Base-by-base conservation (phyloP, 2,329 filamentous ascomycete species). In the Thielaviopsis euricoi region DNA sequence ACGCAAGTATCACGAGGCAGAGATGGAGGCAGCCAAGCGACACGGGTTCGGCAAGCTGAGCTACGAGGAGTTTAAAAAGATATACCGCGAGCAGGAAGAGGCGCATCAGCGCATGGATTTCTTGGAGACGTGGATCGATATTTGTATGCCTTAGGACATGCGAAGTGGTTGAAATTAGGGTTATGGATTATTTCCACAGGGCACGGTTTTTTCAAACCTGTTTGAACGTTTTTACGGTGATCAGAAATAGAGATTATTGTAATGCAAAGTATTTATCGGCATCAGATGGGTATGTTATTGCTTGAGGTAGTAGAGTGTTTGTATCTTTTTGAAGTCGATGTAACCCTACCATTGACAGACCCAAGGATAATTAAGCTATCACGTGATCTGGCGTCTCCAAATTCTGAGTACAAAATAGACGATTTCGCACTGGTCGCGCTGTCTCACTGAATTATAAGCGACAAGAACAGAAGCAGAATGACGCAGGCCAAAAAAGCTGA, bases 81-180 rank as follows among this genome's bases (percentile, higher is more conserved):
- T 85, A 54, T 88, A 93, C 72, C 80, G 82, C 64, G 75, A 76
- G n/a, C 77, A 82, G 62, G 79, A 83, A 63, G 80, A 81, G 23
- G 71, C 74, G 26, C 78, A 76, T 15, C 81, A 82, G 66, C 73
- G 84, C 56, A 75, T 90, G 61, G 86, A 87, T 63, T 91, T 95
- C 69, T 75, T 96, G 52, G 87, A 87, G 60, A 87, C 82, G 65
- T 97, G 91, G 91, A 87, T 96, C 69, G 90, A 96, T 67, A 83
- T 84, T 67, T 85, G 81, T 67, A 83, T 85, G 63, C 81, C 81
- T 15, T 81, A 74, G 37, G 37, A 54, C 40, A 19, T 40, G 15
- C n/a, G 23, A 23, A 54, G 43, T 29, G 23, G 29, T 49, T n/a
- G 46, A 49, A 56, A 25, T 26, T 17, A 52, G 29, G 53, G 57